Conservation (phyloP, 192 early-diverging fungal species). For the Entophlyctis luteolus region DNA sequence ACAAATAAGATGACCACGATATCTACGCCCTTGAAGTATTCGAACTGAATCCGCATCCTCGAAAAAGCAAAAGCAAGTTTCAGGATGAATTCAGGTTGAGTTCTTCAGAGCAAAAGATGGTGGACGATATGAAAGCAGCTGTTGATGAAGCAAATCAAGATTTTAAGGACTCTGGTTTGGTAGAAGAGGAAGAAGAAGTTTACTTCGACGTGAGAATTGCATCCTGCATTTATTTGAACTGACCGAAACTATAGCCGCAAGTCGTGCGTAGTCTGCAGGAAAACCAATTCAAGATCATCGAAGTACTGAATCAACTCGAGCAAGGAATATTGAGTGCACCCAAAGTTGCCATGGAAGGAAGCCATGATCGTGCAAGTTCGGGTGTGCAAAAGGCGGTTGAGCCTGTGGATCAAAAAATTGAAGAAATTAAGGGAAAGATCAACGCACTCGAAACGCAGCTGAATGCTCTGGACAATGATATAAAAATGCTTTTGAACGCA, state of each 20-base stretch:
- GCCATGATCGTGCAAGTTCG: neutral
- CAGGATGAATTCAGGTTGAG: constrained; percentile 32
- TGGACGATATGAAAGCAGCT: constrained; percentile 32
- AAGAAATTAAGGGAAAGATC: constrained; percentile 15
- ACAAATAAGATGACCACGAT: constrained; percentile 80
- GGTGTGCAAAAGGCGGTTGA: constrained; percentile 7
- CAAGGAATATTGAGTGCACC: constrained; percentile 26
- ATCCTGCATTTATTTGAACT: constrained; percentile 19
- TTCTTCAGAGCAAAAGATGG: constrained; percentile 19
- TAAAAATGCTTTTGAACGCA: constrained; percentile 11
- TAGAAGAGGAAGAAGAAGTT: constrained; percentile 10
- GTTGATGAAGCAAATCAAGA: constrained; percentile 26
- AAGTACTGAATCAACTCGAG: constrained; percentile 42
- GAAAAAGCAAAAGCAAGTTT: constrained; percentile 37
- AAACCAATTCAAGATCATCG: constrained; percentile 54
- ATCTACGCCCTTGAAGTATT: constrained; percentile 62
- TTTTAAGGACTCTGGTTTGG: constrained; percentile 1
- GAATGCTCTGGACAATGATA: constrained; percentile 16
- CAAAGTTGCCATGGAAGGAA: neutral
- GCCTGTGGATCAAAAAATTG: constrained; percentile 23
- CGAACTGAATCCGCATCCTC: constrained; percentile 61
- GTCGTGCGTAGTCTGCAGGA: constrained; percentile 39
- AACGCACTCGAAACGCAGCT: constrained; percentile 19
- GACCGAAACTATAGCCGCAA: constrained; percentile 25
- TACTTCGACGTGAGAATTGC: constrained; percentile 26